phyloP scores from a whole-genome alignment of 345 rosid species.

The Acer yangbiense region DNA sequence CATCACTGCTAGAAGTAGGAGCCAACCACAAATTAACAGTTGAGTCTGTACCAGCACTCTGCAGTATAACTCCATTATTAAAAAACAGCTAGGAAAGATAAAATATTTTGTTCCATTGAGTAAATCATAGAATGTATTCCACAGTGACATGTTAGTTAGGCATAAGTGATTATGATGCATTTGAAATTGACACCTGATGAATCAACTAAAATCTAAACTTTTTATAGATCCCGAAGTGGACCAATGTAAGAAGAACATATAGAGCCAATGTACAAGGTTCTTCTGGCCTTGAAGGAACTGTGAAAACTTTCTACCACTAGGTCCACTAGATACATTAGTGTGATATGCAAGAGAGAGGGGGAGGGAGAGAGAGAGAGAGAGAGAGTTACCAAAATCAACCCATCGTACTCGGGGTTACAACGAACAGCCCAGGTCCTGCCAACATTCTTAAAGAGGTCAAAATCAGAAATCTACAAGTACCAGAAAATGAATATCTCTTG shows the following conservation, averaged over 20 bases:
- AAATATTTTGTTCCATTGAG: background rate
- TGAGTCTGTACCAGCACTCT: conserved; percentile 96
- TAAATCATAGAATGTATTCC: conserved; percentile 2
- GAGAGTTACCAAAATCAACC: conserved; percentile 69
- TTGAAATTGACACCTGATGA: background rate
- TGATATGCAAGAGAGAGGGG: background rate
- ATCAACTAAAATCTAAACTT: background rate
- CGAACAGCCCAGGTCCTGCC: conserved; percentile 91
- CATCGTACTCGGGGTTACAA: conserved; percentile 82
- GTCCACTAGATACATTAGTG: background rate
- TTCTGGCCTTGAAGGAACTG: background rate
- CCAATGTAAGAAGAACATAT: background rate
- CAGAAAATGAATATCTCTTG: background rate
- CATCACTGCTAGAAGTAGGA: conserved; percentile 49
- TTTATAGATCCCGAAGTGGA: background rate
- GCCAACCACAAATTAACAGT: conserved; percentile 84
- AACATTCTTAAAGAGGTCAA: conserved; percentile 23
- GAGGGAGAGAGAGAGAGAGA: conserved; percentile 28
- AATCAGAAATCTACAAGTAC: conserved; percentile 17
- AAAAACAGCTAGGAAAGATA: conserved; percentile 13
- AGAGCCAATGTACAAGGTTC: background rate
- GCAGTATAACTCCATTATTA: conserved; percentile 28
- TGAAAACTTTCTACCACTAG: conserved; percentile 3
- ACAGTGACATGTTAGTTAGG: background rate
- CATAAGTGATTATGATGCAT: background rate